Conservation (phyloP, 495 filamentous ascomycete genomes). For the Penicillium mononematosum region DNA sequence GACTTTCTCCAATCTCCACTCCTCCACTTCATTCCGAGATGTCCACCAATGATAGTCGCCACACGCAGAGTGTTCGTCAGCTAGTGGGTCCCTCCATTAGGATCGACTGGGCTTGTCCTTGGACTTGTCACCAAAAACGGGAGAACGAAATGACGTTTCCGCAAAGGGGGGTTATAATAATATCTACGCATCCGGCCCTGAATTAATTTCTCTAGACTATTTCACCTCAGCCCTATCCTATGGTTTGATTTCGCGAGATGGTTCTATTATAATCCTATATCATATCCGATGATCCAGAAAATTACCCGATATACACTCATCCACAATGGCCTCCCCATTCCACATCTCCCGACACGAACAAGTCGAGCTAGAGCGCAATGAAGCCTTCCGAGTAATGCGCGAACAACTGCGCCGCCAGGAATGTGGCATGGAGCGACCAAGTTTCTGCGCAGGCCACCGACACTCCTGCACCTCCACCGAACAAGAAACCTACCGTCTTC, state of each 20-base stretch:
- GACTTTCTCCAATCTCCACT: constrained; percentile 21
- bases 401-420: constrained; percentile 46
- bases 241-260: constrained; percentile 11
- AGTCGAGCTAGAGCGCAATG: constrained; percentile 40
- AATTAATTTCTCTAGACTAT: background rate
- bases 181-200: constrained; percentile 23
- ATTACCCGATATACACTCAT: background rate
- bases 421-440: constrained; percentile 38
- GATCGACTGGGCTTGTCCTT: constrained; percentile 26
- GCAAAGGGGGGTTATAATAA: constrained; percentile 26
- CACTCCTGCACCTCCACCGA: constrained; percentile 39
- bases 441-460: constrained; percentile 52
- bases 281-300: background rate
- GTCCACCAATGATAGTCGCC: constrained; percentile 19
- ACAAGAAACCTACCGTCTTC: constrained; percentile 53
- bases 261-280: constrained; percentile 19
- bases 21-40: constrained; percentile 19
- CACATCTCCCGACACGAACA: constrained; percentile 41
- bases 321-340: constrained; percentile 47
- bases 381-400: constrained; percentile 45
- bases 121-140: constrained; percentile 14
- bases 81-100: constrained; percentile 30
- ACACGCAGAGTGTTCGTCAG: constrained; percentile 27
- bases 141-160: constrained; percentile 29
- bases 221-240: background rate